Evolutionary conservation across 176 grass and related monocot species (phyloP), one percentile per base, ranked within the genome.

Genomic region (Oryza glaberrima): DNA sequence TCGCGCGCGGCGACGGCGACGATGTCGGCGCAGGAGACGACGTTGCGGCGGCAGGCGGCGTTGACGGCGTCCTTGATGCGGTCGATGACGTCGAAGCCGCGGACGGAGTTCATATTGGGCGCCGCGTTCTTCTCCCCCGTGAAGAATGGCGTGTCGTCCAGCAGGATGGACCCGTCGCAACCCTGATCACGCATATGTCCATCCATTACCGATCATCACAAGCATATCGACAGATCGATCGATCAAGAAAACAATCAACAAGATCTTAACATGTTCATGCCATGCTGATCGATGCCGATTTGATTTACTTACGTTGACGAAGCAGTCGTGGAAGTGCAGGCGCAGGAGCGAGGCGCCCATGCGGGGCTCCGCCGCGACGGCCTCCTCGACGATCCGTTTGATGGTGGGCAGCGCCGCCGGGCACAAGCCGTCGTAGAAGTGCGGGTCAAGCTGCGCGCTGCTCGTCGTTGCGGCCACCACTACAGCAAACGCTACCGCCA

Each of bases 251-350:
- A 7, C 40, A 41, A 41, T 8, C 40, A 41, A 41, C 40, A 41
- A 41, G 40, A 41, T 41, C 40, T 41, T 7, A 1, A 41, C 40
- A 7, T 8, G 40, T 41, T 41, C 40, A 10, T 44, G 9, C 43
- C 43, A 44, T 44, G 43, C 43, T 11, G 41, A 43, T 43, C 41
- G 41, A 43, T 43, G 41, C 41, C 9, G 6, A 43, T 43, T 43
- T 41, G 6, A 41, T 41, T 26, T 26, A 20, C 15, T 40, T 86
- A 94, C 92, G 20, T 92, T 88, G 80, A 90, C 92, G 80, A 94
- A 97, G 77, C 92, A 97, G 84, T 97, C 92, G 80, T 97, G 94
- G 81, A 97, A 97, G 84, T 92, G 95, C 36, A 97, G 3, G 49
- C 92, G 90, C 46, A 97, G 88, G 47, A 97, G 90, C 20, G 92